These are phyloP conservation scores for Castanea crenata DNA, from an alignment of 306 rosid species.

Conservation along the genomic window DNA sequence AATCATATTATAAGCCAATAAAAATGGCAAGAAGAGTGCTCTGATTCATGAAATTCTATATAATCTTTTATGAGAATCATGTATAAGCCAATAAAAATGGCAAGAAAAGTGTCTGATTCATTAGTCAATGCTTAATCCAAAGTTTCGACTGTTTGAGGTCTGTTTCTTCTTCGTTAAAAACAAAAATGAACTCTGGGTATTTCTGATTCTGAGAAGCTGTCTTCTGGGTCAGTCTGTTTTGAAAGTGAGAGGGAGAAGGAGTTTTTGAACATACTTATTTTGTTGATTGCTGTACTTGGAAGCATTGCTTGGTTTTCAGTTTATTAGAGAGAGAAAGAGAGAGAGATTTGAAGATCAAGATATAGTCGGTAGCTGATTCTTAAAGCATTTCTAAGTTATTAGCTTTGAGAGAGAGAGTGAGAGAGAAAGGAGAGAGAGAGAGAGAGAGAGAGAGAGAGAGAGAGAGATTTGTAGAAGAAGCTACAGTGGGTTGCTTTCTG, in stretches of 20 bases:
- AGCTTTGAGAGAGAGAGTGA: neutral
- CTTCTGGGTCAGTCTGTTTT: too few species aligned
- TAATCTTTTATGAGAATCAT: too few species aligned
- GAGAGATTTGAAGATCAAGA: slow-evolving; percentile 21
- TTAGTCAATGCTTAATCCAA: neutral
- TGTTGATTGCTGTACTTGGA: too few species aligned
- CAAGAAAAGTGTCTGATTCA: neutral
- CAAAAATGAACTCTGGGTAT: too few species aligned
- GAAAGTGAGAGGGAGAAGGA: too few species aligned
- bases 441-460: neutral
- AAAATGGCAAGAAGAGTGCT: neutral
- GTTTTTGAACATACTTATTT: too few species aligned
- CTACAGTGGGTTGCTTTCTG: slow-evolving; percentile 31
- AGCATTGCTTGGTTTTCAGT: too few species aligned
- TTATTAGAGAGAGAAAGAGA: too few species aligned
- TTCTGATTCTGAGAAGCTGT: too few species aligned
- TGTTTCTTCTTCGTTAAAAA: too few species aligned
- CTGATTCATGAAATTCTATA: neutral
- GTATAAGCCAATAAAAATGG: neutral
- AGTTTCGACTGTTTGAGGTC: too few species aligned
- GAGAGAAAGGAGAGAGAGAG: neutral
- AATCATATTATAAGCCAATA: neutral
- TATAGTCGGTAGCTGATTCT: slow-evolving; percentile 26
- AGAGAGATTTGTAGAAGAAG: slow-evolving; percentile 55
- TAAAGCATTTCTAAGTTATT: slow-evolving; percentile 11